Conservation (phyloP, 805 yeast species). For the Starmerella floris region DNA sequence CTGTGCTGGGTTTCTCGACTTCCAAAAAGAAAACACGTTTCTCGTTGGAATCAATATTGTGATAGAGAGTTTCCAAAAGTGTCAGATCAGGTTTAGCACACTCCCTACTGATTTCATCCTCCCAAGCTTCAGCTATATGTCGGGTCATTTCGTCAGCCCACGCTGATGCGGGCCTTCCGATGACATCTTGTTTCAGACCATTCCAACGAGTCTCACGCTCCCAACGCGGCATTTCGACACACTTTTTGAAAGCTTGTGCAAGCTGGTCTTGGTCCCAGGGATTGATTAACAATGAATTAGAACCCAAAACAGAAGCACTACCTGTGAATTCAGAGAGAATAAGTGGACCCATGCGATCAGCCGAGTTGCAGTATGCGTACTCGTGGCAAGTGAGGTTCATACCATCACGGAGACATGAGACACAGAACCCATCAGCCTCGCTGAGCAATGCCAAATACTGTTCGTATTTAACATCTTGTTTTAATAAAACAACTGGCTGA, state of each 20-base stretch:
- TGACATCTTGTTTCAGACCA: conserved; percentile 43
- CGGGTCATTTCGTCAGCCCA: conserved; percentile 56
- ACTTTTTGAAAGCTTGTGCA: conserved; percentile 46
- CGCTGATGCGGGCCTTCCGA: conserved; percentile 51
- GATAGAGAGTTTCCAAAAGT: conserved; percentile 9
- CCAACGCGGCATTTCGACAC: conserved; percentile 50
- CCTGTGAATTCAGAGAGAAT: conserved; percentile 90
- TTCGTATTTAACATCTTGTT: conserved; percentile 76
- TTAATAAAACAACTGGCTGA: conserved; percentile 77
- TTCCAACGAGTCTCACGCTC: conserved; percentile 55
- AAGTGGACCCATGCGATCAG: conserved; percentile 45
- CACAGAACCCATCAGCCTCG: conserved; percentile 80
- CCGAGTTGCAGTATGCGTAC: conserved; percentile 58
- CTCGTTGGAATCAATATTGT: conserved; percentile 4
- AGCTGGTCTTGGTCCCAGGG: conserved; percentile 78
- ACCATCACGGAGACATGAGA: conserved; percentile 88
- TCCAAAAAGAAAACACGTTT: conserved; percentile 16
- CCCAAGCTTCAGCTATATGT: conserved; percentile 42
- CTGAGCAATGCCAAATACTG: conserved; percentile 76
- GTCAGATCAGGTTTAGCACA: conserved; percentile 14
- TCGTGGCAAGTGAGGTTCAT: conserved; percentile 96
- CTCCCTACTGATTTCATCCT: conserved; percentile 33
- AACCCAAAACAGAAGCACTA: conserved; percentile 61
- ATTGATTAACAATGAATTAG: conserved; percentile 62
- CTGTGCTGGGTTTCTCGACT: conserved; percentile 13